Evolutionary conservation across 805 yeast species (phyloP), one percentile per base, ranked within the genome.

Genomic region (Schwanniomyces pseudopolymorphus): DNA sequence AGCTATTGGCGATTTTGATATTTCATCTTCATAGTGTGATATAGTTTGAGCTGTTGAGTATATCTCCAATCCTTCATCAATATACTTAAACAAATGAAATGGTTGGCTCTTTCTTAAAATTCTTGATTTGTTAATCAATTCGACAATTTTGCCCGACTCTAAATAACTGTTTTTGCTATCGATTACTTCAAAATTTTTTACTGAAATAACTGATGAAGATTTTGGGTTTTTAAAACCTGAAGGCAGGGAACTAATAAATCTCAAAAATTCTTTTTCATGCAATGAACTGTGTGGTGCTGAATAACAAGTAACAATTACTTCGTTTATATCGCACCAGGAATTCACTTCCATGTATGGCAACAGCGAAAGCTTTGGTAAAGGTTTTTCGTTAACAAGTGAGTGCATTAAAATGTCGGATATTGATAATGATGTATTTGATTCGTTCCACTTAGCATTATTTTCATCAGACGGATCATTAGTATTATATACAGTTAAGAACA

Each of bases 371-470:
- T 58, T 53, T 47, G 78, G 66, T 36, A 92, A 73, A 0, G 96
- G 94, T 20, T 84, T 84, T 56, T 89, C 95, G 60, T 92, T 92
- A 25, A 87, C 81, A 59, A 92, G 72, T 0, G 97, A 89, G 58
- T 91, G 96, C 96, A 91, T 89, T 48, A 92, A 68, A 40, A 89
- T 75, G 62, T 90, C 96, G 0, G 96, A 77, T 11, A 87, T 72
- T 2, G 85, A 75, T 2, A 94, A 87, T 40, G 72, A 74, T 22
- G 74, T 58, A 16, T 45, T 43, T 3, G 64, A 62, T 28, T 70
- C 69, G 56, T 84, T 80, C 35, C 68, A 51, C 4, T 8, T 36
- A 10, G 14, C 13, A 13, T 36, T 19, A 10, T 21, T 13, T 20
- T 8, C 14, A 20, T 36, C 39, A 31, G 33, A 10, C 10, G 13